phyloP scores from a whole-genome alignment of 2,329 filamentous ascomycete species.

The Aspergillus carbonarius region DNA sequence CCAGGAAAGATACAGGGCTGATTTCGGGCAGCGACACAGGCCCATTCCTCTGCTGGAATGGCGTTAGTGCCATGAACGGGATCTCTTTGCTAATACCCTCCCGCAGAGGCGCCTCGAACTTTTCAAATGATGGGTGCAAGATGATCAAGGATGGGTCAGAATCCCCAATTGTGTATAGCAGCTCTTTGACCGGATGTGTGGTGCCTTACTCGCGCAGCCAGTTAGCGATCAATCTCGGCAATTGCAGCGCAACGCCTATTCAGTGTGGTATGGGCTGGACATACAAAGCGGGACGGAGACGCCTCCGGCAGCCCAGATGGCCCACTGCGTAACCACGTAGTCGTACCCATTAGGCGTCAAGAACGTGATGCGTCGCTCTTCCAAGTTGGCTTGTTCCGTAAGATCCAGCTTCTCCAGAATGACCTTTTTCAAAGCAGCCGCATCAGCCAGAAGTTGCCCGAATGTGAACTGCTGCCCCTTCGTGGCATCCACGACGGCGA shows the following conservation, averaged over 20 bases:
- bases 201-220: constrained; percentile 30
- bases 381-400: constrained; percentile 27
- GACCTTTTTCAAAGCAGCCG: constrained; percentile 35
- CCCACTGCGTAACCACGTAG: constrained; percentile 45
- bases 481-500: constrained; percentile 41
- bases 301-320: constrained; percentile 46
- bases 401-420: constrained; percentile 35
- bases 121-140: constrained; percentile 40
- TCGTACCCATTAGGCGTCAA: constrained; percentile 44
- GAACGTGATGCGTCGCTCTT: constrained; percentile 42
- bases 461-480: constrained; percentile 43
- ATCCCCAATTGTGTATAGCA: constrained; percentile 44
- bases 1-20: constrained; percentile 25
- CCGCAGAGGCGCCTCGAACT: constrained; percentile 32
- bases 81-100: constrained; percentile 28
- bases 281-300: constrained; percentile 46
- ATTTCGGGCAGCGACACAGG: constrained; percentile 34
- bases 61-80: constrained; percentile 32
- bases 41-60: constrained; percentile 21
- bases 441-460: constrained; percentile 41
- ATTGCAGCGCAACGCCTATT: neutral
- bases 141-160: constrained; percentile 45
- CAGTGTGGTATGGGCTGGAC: constrained; percentile 7
- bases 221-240: neutral
- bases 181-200: constrained; percentile 43